Evolutionary conservation across 352 stramenopile genomes (phyloP), one percentile per base, ranked within the genome.

Genomic region (Phytopythium delawarense): DNA sequence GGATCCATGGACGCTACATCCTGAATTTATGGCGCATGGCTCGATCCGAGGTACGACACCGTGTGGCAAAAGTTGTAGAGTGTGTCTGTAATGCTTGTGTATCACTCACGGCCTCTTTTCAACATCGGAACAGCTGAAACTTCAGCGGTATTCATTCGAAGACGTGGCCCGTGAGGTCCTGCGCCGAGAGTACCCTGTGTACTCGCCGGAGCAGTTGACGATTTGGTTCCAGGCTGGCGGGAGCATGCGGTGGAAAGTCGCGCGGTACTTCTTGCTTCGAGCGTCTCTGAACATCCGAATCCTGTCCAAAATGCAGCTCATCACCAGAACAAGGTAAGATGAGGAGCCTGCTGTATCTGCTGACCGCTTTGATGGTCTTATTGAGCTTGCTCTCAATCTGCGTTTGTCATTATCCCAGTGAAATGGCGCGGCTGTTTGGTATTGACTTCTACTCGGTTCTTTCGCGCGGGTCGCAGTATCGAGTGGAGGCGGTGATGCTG

Each of bases 401-500:
- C 98, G 23, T 98, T 0, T 98, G 76, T 92, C 91, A 8, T 7
- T 2, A 20, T 64, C n/a, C 0, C n/a, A 94, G 81, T 62, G 94
- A 98, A 60, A 97, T 97, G 87, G 91, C 94, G 23, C 79, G 92
- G 11, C 67, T 98, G 20, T 96, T 98, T 78, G 94, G 94, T 9
- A 98, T 98, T 57, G 91, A 98, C 52, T 98, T 98, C 55, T 97
- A 94, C 72, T 97, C 89, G 0, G 91, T 97, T 9, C 71, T 98
- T 0, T 97, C 84, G 15, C 79, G 94, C 15, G 94, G 94, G 2
- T 98, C 92, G 11, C 94, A 98, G 64, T 98, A 95, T 66, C 81
- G 93, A 50, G 94, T 98, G 18, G 94, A 98, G 63, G 85, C 89
- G 18, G 84, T 98, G 46, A 96, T 98, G 81, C 70, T 98, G 21